phyloP scores from a whole-genome alignment of 768 basidiomycete species.

The Tephrocybe sp. region DNA sequence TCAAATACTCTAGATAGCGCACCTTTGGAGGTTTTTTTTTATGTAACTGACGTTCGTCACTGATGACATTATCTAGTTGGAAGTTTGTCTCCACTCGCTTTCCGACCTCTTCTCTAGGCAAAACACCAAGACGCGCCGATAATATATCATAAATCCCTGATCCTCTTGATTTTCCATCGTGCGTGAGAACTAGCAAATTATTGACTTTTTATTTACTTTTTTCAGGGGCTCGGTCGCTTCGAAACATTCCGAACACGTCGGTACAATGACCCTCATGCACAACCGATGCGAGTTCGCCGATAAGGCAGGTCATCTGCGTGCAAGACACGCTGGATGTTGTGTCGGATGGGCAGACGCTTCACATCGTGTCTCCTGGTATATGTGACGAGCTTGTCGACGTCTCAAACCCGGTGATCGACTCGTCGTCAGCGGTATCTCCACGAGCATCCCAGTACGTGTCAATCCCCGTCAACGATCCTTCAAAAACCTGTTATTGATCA shows the following conservation, averaged over 20 bases:
- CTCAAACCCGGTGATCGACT: conserved; percentile 96
- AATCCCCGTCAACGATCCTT: conserved; percentile 90
- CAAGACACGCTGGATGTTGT: conserved; percentile 99
- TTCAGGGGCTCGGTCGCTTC: conserved; percentile 51
- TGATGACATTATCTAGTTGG: conserved; percentile 34
- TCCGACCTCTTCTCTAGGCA: conserved; percentile 62
- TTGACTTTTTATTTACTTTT: background rate
- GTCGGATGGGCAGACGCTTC: conserved; percentile 97
- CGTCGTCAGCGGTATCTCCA: conserved; percentile 89
- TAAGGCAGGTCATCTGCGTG: conserved; percentile 88
- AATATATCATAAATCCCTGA: conserved; percentile 54
- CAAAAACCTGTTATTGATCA: conserved; percentile 96
- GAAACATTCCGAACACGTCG: conserved; percentile 74
- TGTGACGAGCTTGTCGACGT: conserved; percentile 98
- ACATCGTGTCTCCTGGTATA: conserved; percentile 95
- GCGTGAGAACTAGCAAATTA: conserved; percentile 21
- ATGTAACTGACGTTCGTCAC: too few species aligned
- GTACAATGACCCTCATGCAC: conserved; percentile 94
- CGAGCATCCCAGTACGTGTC: conserved; percentile 92
- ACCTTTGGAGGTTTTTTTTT: too few species aligned
- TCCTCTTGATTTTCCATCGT: conserved; percentile 73
- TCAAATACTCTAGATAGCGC: too few species aligned
- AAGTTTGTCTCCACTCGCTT: conserved; percentile 66
- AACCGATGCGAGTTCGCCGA: conserved; percentile 97
- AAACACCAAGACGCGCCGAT: conserved; percentile 44